Conservation (phyloP, 225 moss, liverwort and hornwort species). For the Pseudoscleropodium purum region DNA sequence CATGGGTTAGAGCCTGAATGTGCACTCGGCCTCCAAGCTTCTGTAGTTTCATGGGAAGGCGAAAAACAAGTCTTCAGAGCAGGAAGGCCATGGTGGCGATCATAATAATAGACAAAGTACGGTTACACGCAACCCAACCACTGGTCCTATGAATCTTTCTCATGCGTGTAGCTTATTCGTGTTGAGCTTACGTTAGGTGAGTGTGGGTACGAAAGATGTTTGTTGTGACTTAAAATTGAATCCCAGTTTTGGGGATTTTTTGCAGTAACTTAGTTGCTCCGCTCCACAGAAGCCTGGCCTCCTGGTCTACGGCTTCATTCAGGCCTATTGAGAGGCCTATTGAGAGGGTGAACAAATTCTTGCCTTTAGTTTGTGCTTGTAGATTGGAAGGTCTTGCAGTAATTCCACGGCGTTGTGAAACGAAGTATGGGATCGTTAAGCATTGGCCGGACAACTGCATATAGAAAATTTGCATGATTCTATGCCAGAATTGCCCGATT, state of each 20-base stretch:
- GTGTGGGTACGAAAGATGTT: neutral
- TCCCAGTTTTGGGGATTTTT: neutral
- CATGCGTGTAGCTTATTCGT: neutral
- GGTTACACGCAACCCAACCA: neutral
- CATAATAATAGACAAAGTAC: neutral
- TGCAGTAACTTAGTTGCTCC: neutral
- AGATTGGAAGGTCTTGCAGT: neutral
- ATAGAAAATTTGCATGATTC: neutral
- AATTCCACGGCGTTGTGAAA: neutral
- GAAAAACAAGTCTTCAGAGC: constrained; percentile 34
- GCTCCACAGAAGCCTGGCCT: neutral
- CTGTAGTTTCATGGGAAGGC: constrained; percentile 52
- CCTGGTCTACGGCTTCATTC: neutral
- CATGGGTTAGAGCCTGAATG: constrained; percentile 57
- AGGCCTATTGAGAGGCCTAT: neutral
- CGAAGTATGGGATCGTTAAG: neutral
- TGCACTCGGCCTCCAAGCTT: constrained; percentile 57
- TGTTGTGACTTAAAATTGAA: neutral
- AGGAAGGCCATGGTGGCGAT: constrained; percentile 52
- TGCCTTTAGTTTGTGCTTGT: neutral
- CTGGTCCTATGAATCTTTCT: neutral
- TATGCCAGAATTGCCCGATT: neutral
- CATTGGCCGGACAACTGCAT: neutral
- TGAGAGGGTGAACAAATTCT: neutral
- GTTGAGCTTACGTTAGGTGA: neutral